Evolutionary conservation across 2,329 filamentous ascomycete genomes (phyloP), one percentile per base, ranked within the genome.

Genomic region (Colletotrichum higginsianum): DNA sequence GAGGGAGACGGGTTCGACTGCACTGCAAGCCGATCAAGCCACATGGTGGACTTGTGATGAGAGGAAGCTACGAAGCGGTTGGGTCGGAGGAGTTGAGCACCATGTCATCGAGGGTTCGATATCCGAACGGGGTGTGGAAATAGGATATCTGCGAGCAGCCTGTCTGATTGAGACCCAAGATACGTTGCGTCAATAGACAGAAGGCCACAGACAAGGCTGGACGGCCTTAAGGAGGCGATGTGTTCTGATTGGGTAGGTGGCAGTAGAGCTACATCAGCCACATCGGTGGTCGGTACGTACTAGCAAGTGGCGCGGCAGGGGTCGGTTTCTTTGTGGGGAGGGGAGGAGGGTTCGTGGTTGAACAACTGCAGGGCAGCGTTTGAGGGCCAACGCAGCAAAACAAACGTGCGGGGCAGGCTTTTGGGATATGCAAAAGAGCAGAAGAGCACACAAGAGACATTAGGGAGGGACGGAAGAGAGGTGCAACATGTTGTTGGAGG

Each of bases 21-120:
- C 77, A 88, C 91, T 75, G 93, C 92, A 75, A 97, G 90, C 80
- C 95, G 92, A 85, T 98, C 95, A 79, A 97, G 90, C 95, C 95
- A 98, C 94, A 97, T 97, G 77, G 77, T 74, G 71, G 73, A 56
- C 61, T 70, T 70, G 49, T 66, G 49, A 5, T 56, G 46, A 30
- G 57, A 38, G 40, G 23, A 61, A 71, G 73, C 75, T 74, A 69
- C 58, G 38, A 63, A 52, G 75, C 72, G 35, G 21, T 72, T 15
- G 55, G 58, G 12, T 52, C 23, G 46, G 38, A 47, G 9, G 12
- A 49, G 15, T 38, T 30, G 26, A 40, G 50, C 46, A 72, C 65
- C 66, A 69, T 72, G 53, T 53, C 66, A 69, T 64, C 53, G 47
- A 44, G 30, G 21, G 18, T 30, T 44, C 38, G 21, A 13, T 21